Evolutionary conservation across 768 basidiomycete genomes (phyloP), one percentile per base, ranked within the genome.

Genomic region (Butyriboletus loyo): DNA sequence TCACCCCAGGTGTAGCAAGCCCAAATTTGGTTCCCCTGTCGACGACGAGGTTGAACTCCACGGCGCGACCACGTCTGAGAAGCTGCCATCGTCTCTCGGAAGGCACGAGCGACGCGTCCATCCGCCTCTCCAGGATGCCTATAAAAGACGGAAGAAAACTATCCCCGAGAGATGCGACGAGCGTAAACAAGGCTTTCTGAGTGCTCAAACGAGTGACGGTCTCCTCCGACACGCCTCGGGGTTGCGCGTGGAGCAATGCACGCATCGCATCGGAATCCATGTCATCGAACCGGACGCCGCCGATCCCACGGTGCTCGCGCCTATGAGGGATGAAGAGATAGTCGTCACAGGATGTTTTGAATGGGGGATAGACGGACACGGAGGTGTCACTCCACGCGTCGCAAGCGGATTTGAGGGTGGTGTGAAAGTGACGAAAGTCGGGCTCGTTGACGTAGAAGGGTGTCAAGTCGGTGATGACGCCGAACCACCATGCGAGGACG

Each of bases 1-100:
- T 69, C 31, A 83, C 74, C 9, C 82, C 81, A 5, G 84, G 85
- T 15, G 82, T 80, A 53, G 70, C 71, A 44, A 87, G 70, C 10
- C 82, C 84, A 55, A 85, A 86, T 65, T 82, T 84, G 17, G 85
- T 86, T 5, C 85, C 86, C 36, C 86, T 73, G 62, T 86, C 85
- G 61, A 81, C 75, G n/a, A 85, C 78, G 50, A 87, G 72, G 66
- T 83, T 86, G 69, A 87, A 83, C 58, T 84, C 79, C 46, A 81
- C 78, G 58, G 80, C 77, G 9, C 77, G 72, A 19, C 80, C 79
- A 17, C 79, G 66, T 42, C 81, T 66, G 35, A 84, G 48, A 54
- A 79, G 72, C 54, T 83, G 82, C 81, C 80, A 83, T 32, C 79
- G 65, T 54, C 74, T 71, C 37, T 64, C 63, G 7, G 31, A 31